Percentiles rank a stretch among this genome's conserved stretches.
Evolutionary conservation across 352 stramenopile genomes (phyloP).

Genomic region (Pythium biforme): DNA sequence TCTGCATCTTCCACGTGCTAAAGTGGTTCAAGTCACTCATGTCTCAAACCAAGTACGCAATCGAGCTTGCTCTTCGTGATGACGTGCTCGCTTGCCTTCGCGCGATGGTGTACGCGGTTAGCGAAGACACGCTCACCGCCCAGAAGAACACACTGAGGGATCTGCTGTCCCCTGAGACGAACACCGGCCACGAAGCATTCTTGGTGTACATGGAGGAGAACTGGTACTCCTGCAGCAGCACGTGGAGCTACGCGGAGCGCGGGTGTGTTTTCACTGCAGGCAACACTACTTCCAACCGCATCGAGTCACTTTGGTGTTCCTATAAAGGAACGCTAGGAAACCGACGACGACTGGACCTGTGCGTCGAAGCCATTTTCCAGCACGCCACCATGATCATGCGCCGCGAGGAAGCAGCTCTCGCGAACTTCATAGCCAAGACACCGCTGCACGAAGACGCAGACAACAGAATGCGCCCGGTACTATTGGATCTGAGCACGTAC

Average conservation of each 20-base stretch:
- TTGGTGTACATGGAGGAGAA: not conserved
- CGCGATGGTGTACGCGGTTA: not conserved
- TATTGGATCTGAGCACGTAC: not conserved
- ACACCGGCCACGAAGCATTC: not conserved
- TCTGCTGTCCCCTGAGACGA: not conserved
- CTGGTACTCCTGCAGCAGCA: not conserved
- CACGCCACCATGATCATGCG: not conserved
- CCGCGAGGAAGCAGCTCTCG: not conserved
- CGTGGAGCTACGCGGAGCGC: not conserved
- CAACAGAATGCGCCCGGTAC: not conserved
- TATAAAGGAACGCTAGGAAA: not conserved
- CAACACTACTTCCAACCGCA: not conserved
- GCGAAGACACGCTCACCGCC: not conserved
- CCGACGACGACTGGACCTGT: not conserved
- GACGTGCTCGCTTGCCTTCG: not conserved
- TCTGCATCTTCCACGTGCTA: slow-evolving; percentile 2
- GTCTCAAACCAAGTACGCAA: not conserved
- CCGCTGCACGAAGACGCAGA: not conserved
- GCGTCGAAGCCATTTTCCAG: slow-evolving; percentile 1
- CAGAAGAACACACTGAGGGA: not conserved
- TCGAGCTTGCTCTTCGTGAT: not conserved
- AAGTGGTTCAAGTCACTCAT: not conserved
- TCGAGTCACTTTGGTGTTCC: not conserved
- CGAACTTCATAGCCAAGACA: not conserved
- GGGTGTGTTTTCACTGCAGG: not conserved